Percentiles rank a stretch among this genome's conserved stretches.
These are phyloP conservation scores for Fusarium transvaalense DNA, from an alignment of 2,329 filamentous ascomycete genomes.

Conservation along the genomic window DNA sequence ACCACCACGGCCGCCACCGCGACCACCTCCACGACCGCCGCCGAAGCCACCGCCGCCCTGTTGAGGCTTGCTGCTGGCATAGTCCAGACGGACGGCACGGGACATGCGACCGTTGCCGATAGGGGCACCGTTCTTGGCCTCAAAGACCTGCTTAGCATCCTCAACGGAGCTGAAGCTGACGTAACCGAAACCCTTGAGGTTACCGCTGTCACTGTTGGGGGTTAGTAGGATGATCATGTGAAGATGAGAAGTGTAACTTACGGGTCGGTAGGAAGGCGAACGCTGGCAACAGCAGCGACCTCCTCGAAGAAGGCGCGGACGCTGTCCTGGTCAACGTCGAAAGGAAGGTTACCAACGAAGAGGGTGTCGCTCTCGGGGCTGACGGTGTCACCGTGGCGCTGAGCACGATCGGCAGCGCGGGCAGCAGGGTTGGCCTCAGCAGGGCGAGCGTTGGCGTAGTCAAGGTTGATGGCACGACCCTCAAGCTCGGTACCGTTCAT, in stretches of 20 bases:
- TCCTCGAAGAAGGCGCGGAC: constrained; percentile 81
- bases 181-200: constrained; percentile 93
- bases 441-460: constrained; percentile 78
- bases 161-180: constrained; percentile 85
- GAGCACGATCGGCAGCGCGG: constrained; percentile 73
- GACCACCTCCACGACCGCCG: constrained; percentile 63
- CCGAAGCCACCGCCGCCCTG: constrained; percentile 66
- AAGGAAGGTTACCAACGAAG: constrained; percentile 92
- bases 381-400: constrained; percentile 81
- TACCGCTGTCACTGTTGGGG: constrained; percentile 74
- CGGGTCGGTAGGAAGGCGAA: constrained; percentile 89
- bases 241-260: constrained; percentile 55
- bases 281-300: constrained; percentile 77
- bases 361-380: constrained; percentile 87
- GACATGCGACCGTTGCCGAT: constrained; percentile 75
- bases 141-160: constrained; percentile 81
- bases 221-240: constrained; percentile 29
- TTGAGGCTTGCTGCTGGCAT: constrained; percentile 74
- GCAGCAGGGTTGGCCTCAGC: constrained; percentile 64
- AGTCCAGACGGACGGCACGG: constrained; percentile 86
- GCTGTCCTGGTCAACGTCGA: constrained; percentile 81
- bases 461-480: constrained; percentile 80
- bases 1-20: constrained; percentile 63
- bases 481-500: constrained; percentile 83
- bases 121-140: constrained; percentile 75